Evolutionary conservation across 2,329 filamentous ascomycete species (phyloP).

Genomic region (Hirsutella minnesotensis): DNA sequence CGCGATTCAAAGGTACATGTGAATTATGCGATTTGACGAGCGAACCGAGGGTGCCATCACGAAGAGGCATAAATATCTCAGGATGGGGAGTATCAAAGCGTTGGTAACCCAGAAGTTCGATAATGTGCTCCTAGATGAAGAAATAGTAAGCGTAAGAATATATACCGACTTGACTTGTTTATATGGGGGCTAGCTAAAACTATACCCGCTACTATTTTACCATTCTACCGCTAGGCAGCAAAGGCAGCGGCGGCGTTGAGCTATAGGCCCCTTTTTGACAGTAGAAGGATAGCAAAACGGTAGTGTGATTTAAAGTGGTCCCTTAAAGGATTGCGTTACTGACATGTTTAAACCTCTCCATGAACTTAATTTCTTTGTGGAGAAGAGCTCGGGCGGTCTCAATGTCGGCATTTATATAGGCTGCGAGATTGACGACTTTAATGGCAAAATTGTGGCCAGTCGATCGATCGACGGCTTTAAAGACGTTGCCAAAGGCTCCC

Average conservation of each 20-base stretch:
- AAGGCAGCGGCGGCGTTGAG: too few species aligned
- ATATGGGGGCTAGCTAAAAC: too few species aligned
- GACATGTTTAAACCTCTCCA: not conserved
- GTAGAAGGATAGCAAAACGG: too few species aligned
- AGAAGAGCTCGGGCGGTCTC: not conserved
- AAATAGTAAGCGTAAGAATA: too few species aligned
- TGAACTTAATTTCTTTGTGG: not conserved
- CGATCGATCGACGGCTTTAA: not conserved
- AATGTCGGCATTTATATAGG: not conserved
- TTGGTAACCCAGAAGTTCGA: not conserved
- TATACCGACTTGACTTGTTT: too few species aligned
- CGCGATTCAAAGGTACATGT: too few species aligned
- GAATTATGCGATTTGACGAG: not conserved
- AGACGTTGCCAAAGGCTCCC: not conserved
- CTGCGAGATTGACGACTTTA: not conserved
- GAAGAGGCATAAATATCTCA: slow-evolving; percentile 1
- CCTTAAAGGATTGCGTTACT: too few species aligned
- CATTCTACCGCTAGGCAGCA: too few species aligned
- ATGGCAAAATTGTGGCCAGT: not conserved
- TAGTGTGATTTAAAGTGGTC: too few species aligned
- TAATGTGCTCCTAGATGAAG: not conserved
- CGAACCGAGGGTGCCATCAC: not conserved
- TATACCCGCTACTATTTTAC: too few species aligned
- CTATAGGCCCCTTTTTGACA: too few species aligned
- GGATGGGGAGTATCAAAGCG: not conserved